Evolutionary conservation across 106 monocot genomes (phyloP).

Genomic region (Allium fistulosum): DNA sequence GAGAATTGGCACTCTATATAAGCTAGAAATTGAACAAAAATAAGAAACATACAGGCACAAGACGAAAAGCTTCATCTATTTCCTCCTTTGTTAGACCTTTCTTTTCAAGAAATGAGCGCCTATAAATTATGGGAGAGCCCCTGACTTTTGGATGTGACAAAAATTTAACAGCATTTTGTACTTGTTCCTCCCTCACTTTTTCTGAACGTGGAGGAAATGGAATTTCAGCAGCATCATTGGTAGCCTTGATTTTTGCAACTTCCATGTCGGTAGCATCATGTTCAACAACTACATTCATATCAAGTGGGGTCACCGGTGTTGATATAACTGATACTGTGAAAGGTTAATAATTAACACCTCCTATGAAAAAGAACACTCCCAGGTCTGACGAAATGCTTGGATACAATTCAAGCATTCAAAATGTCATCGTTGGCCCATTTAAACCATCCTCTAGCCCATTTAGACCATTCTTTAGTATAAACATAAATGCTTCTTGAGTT

Average conservation of each 20-base stretch:
- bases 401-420: too few species aligned
- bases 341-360: too few species aligned
- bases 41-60: slow-evolving; percentile 70
- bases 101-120: slow-evolving; percentile 92
- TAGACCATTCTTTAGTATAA: too few species aligned
- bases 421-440: too few species aligned
- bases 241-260: slow-evolving; percentile 16
- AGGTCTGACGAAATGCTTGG: too few species aligned
- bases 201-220: slow-evolving; percentile 29
- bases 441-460: too few species aligned
- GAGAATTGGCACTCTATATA: not conserved
- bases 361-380: too few species aligned
- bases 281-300: too few species aligned
- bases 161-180: slow-evolving; percentile 95
- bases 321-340: too few species aligned
- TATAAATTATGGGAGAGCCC: slow-evolving; percentile 70
- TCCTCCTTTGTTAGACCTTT: slow-evolving; percentile 93
- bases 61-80: slow-evolving; percentile 98
- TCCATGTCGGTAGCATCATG: not conserved
- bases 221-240: slow-evolving; percentile 29
- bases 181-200: slow-evolving; percentile 88
- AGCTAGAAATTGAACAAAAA: not conserved
- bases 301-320: too few species aligned
- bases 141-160: slow-evolving; percentile 90
- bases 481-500: too few species aligned